phyloP scores from a whole-genome alignment of 1,139 yeast genomes.

The Lodderomyces pseudojiufengensis region DNA sequence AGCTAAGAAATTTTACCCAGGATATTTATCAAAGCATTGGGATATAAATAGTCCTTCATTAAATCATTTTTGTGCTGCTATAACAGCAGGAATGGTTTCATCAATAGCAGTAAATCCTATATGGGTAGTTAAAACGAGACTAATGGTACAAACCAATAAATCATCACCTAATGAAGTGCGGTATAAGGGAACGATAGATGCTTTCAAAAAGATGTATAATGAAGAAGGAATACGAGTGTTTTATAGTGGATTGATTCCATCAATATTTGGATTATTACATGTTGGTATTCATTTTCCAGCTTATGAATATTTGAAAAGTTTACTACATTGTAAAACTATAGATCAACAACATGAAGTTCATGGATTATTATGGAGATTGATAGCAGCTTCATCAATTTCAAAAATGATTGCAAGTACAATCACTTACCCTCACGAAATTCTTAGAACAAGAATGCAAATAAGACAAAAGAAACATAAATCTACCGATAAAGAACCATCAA shows the following conservation, averaged over 20 bases:
- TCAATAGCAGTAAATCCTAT: constrained; percentile 91
- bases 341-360: constrained; percentile 22
- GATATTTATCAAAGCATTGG: constrained; percentile 20
- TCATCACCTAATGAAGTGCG: constrained; percentile 8
- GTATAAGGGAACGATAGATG: constrained; percentile 79
- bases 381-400: constrained; percentile 74
- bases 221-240: constrained; percentile 83
- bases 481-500: constrained; percentile 4
- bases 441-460: constrained; percentile 88
- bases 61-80: constrained; percentile 73
- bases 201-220: constrained; percentile 70
- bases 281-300: constrained; percentile 97
- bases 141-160: constrained; percentile 71
- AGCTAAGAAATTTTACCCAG: constrained; percentile 49
- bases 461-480: constrained; percentile 15
- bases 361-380: constrained; percentile 42
- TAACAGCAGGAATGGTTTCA: constrained; percentile 85
- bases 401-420: constrained; percentile 87
- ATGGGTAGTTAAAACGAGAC: constrained; percentile 94
- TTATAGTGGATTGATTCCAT: constrained; percentile 87
- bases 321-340: constrained; percentile 33
- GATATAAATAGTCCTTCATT: constrained; percentile 45
- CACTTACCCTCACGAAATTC: constrained; percentile 94
- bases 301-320: constrained; percentile 73
- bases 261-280: constrained; percentile 83